Conservation (phyloP, 257 asterid species). For the Handroanthus guayacan region DNA sequence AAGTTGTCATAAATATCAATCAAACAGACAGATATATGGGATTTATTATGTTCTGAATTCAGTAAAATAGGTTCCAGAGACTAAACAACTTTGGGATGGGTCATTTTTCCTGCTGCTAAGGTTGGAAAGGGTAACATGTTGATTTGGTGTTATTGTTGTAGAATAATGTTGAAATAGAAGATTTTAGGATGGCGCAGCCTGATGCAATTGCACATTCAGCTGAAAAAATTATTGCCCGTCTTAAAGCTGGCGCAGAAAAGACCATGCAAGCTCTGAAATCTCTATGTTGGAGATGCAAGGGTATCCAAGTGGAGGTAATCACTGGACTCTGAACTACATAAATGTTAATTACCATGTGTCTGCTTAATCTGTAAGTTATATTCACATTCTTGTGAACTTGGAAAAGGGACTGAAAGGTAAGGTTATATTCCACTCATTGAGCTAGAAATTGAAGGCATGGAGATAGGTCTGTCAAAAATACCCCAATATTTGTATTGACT, state of each 20-base stretch:
- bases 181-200: slow-evolving; percentile 85
- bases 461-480: not conserved
- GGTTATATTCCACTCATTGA: not conserved
- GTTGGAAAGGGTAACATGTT: slow-evolving; percentile 31
- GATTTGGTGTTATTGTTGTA: slow-evolving; percentile 51
- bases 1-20: slow-evolving; percentile 19
- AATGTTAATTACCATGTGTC: slow-evolving; percentile 14
- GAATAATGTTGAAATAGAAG: slow-evolving; percentile 79
- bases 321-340: slow-evolving; percentile 1
- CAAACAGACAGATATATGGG: not conserved
- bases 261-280: slow-evolving; percentile 89
- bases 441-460: slow-evolving; percentile 20
- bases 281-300: slow-evolving; percentile 96
- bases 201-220: slow-evolving; percentile 98
- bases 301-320: slow-evolving; percentile 93
- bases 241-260: slow-evolving; percentile 95
- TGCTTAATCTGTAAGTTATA: not conserved
- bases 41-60: not conserved
- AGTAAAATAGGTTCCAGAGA: not conserved
- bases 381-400: slow-evolving; percentile 23
- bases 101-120: slow-evolving; percentile 18
- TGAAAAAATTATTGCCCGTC: slow-evolving; percentile 80
- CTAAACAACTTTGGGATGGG: slow-evolving; percentile 33
- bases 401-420: not conserved
- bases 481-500: no score